Conservation (phyloP, 2,329 filamentous ascomycete species). For the Cladosporium oxysporum region DNA sequence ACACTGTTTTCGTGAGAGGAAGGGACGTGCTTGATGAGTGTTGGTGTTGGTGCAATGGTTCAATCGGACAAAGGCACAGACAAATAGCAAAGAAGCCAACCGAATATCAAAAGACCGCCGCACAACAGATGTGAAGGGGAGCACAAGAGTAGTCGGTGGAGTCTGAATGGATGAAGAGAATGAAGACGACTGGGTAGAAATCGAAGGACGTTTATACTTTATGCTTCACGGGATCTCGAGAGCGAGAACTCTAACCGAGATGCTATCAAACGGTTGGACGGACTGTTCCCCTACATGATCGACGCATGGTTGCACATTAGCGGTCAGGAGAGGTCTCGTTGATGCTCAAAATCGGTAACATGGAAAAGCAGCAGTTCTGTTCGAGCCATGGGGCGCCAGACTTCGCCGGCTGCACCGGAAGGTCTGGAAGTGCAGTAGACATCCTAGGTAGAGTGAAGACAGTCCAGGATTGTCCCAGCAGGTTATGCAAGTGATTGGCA, state of each 20-base stretch:
- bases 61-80: constrained; percentile 10
- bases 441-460: neutral
- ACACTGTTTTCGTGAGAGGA: neutral
- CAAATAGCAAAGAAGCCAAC: constrained; percentile 12
- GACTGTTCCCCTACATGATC: constrained; percentile 1
- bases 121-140: constrained; percentile 15
- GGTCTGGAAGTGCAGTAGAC: neutral
- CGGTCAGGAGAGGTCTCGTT: neutral
- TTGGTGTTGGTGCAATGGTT: constrained; percentile 3
- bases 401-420: neutral
- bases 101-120: constrained; percentile 11
- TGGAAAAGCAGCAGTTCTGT: constrained; percentile 5
- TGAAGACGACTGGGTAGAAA: constrained; percentile 18
- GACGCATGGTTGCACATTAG: neutral
- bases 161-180: constrained; percentile 13
- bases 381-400: constrained; percentile 10
- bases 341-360: constrained; percentile 12
- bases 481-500: neutral
- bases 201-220: constrained; percentile 7
- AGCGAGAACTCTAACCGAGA: constrained; percentile 2
- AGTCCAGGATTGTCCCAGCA: neutral
- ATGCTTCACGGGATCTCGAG: constrained; percentile 12
- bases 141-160: constrained; percentile 15
- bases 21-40: neutral
- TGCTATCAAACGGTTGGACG: constrained; percentile 9